phyloP scores from a whole-genome alignment of 345 rosid species.

The Angophora floribunda region DNA sequence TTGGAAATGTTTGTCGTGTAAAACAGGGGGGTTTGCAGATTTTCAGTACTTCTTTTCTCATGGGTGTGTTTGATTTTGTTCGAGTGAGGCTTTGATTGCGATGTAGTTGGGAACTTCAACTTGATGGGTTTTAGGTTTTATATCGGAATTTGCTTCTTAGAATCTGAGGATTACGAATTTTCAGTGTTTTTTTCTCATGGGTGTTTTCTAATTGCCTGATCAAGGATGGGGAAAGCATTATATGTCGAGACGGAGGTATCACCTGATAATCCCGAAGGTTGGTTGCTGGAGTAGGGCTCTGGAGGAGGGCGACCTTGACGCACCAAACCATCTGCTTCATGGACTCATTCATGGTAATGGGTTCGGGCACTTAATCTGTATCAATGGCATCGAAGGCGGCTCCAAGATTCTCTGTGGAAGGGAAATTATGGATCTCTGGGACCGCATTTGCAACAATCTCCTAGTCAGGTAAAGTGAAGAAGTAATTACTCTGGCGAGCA shows the following conservation, averaged over 20 bases:
- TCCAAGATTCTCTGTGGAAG: constrained; percentile 58
- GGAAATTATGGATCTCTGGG: constrained; percentile 84
- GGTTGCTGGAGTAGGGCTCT: constrained; percentile 50
- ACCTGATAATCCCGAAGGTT: constrained; percentile 55
- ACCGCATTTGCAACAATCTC: constrained; percentile 49
- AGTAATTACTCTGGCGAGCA: background rate
- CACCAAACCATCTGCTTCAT: constrained; percentile 64
- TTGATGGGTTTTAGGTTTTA: background rate
- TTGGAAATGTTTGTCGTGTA: background rate
- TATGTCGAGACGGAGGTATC: constrained; percentile 62
- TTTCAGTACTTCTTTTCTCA: background rate
- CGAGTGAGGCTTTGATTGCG: background rate
- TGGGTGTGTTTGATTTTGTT: background rate
- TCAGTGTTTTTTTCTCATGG: background rate
- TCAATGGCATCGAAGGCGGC: constrained; percentile 81
- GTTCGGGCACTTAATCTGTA: constrained; percentile 68
- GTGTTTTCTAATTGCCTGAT: background rate
- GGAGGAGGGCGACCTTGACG: constrained; percentile 40
- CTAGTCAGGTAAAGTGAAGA: constrained; percentile 36
- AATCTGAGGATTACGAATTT: background rate
- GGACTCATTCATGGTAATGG: constrained; percentile 85
- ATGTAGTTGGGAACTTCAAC: background rate
- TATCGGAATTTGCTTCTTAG: background rate
- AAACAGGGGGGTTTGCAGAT: background rate
- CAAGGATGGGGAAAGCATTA: constrained; percentile 80